These are phyloP conservation scores for Arthrobotrys sphaeroides DNA, from an alignment of 2,329 filamentous ascomycete genomes.

Conservation along the genomic window DNA sequence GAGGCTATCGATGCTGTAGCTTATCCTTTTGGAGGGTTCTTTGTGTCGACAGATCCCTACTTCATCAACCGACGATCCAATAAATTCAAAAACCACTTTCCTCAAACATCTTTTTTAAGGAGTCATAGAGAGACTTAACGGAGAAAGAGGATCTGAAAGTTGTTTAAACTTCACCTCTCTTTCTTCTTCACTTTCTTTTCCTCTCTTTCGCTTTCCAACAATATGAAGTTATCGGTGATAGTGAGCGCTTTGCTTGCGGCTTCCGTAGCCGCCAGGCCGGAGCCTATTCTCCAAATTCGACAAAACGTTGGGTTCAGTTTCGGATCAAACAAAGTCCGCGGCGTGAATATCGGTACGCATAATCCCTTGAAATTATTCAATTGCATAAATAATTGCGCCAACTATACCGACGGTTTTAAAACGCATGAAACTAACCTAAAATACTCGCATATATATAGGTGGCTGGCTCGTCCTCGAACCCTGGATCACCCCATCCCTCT, in stretches of 20 bases:
- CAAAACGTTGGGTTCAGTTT: conserved; percentile 63
- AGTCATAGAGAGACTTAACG: background rate
- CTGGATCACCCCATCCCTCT: conserved; percentile 70
- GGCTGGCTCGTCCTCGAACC: conserved; percentile 60
- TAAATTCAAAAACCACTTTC: background rate
- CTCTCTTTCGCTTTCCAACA: background rate
- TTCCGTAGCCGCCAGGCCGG: conserved; percentile 26
- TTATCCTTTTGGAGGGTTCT: background rate
- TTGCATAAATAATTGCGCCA: background rate
- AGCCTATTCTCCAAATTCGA: conserved; percentile 26
- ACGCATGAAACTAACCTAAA: conserved; percentile 9
- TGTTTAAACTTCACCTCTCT: background rate
- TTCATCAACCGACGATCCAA: background rate
- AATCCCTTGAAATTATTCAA: background rate
- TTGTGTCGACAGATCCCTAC: background rate
- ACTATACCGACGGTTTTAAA: background rate
- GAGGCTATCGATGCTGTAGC: background rate
- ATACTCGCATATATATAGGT: conserved; percentile 52
- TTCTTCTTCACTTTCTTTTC: background rate
- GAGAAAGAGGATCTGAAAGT: background rate
- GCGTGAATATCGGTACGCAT: conserved; percentile 58
- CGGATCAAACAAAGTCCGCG: conserved; percentile 65
- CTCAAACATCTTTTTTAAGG: no score
- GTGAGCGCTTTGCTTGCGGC: conserved; percentile 33
- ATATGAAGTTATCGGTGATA: conserved; percentile 23